Conservation (phyloP, 176 grass and related monocot genomes). For the Aegilops tauschii region DNA sequence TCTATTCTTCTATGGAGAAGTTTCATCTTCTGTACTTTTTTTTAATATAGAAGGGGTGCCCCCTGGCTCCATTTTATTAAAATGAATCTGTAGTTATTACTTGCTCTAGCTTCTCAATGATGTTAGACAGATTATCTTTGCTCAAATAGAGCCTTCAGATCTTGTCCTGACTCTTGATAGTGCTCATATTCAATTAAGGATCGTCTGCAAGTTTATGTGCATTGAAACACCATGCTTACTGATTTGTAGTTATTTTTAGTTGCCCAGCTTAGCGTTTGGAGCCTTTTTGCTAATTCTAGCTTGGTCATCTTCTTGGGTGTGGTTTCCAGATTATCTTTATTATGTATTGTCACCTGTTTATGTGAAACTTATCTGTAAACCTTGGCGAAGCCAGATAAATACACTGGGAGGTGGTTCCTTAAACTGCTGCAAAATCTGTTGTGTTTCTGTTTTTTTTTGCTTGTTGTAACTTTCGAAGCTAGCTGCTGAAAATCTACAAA, state of each 20-base stretch:
- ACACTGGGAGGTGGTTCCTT: not conserved
- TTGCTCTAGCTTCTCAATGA: not conserved
- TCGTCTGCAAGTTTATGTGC: not conserved
- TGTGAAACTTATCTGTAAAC: constrained; percentile 4
- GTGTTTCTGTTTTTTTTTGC: not conserved
- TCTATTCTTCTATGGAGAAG: not conserved
- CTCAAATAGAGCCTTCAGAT: not conserved
- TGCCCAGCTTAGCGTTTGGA: not conserved
- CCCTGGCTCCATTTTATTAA: too few relatives aligned
- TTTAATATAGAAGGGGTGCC: not conserved
- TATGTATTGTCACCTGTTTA: not conserved
- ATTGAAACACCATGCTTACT: not conserved
- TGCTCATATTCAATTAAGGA: not conserved
- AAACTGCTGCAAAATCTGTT: not conserved
- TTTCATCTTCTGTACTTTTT: not conserved
- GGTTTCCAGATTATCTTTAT: not conserved
- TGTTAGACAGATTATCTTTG: not conserved
- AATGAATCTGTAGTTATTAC: not conserved
- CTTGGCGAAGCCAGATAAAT: not conserved
- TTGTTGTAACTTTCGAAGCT: constrained; percentile 9
- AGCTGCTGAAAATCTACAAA: not conserved
- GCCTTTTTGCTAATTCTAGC: not conserved
- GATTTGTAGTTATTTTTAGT: not conserved
- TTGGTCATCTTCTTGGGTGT: not conserved
- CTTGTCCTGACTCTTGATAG: not conserved